Conservation (phyloP, 2,329 filamentous ascomycete genomes). For the Botrytis byssoidea region DNA sequence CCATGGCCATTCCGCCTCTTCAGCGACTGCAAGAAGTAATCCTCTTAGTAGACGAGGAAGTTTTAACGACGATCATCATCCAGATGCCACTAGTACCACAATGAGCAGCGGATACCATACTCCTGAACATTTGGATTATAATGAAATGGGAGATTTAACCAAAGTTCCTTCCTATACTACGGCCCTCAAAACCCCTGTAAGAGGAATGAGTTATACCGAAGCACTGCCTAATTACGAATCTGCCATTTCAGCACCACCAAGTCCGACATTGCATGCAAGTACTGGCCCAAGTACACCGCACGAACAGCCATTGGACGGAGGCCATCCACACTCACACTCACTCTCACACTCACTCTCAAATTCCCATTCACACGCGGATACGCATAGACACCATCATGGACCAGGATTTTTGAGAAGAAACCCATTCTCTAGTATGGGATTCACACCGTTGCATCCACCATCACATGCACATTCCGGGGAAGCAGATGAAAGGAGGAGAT, state of each 20-base stretch:
- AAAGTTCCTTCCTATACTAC: constrained; percentile 78
- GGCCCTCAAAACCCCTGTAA: constrained; percentile 64
- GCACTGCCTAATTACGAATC: constrained; percentile 67
- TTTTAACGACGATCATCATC: constrained; percentile 6
- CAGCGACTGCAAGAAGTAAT: constrained; percentile 34
- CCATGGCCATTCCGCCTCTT: constrained; percentile 26
- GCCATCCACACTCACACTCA: neutral
- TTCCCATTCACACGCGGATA: neutral
- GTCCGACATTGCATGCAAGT: constrained; percentile 30
- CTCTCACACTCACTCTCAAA: neutral
- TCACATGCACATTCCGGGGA: constrained; percentile 27
- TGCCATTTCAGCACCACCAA: constrained; percentile 52
- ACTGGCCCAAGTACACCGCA: constrained; percentile 23
- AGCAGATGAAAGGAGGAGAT: constrained; percentile 33
- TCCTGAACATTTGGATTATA: constrained; percentile 55
- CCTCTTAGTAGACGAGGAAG: constrained; percentile 47
- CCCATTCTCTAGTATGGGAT: constrained; percentile 32
- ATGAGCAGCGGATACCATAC: constrained; percentile 52
- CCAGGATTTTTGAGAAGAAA: constrained; percentile 23
- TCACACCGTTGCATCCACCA: constrained; percentile 34
- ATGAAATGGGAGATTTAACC: constrained; percentile 63
- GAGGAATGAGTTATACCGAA: constrained; percentile 48
- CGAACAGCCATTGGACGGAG: constrained; percentile 7
- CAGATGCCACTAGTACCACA: constrained; percentile 43
- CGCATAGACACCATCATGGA: constrained; percentile 16